These are phyloP conservation scores for Phytophthora uliginosa DNA, from an alignment of 352 stramenopile genomes.

Conservation along the genomic window DNA sequence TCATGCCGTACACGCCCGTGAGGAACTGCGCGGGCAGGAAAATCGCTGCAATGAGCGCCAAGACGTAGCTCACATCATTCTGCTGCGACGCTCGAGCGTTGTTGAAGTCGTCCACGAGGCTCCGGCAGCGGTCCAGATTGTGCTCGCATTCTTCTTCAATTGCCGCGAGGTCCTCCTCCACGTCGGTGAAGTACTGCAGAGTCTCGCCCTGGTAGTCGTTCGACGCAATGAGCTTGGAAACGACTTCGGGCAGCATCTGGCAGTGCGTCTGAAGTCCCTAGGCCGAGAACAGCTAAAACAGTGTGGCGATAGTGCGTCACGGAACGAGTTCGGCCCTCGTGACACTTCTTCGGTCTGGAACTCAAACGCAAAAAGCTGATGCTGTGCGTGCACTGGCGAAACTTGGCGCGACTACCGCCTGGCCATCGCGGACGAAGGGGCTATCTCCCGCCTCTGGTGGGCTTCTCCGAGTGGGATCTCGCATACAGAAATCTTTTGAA, in stretches of 20 bases:
- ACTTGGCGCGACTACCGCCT: background rate
- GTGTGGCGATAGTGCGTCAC: too few species aligned
- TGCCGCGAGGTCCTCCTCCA: conserved; percentile 83
- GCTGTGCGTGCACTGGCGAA: background rate
- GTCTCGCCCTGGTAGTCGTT: conserved; percentile 78
- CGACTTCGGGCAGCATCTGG: conserved; percentile 69
- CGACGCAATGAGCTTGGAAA: conserved; percentile 68
- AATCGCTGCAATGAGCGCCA: conserved; percentile 81
- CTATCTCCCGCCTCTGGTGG: background rate
- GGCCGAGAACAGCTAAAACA: too few species aligned
- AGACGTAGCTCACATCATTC: conserved; percentile 78
- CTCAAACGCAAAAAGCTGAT: background rate
- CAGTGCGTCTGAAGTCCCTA: conserved; percentile 42
- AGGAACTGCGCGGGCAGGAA: conserved; percentile 88
- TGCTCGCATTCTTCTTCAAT: conserved; percentile 82
- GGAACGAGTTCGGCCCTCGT: background rate
- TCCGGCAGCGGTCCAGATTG: conserved; percentile 70
- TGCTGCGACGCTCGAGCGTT: conserved; percentile 65
- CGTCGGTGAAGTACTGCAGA: conserved; percentile 86
- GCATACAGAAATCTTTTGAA: background rate
- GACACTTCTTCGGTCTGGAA: background rate
- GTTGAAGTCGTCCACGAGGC: conserved; percentile 73
- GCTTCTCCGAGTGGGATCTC: background rate
- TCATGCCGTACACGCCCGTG: conserved; percentile 90
- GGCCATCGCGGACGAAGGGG: background rate